phyloP scores from a whole-genome alignment of 2,329 filamentous ascomycete species.

The Verticillium dahliae region DNA sequence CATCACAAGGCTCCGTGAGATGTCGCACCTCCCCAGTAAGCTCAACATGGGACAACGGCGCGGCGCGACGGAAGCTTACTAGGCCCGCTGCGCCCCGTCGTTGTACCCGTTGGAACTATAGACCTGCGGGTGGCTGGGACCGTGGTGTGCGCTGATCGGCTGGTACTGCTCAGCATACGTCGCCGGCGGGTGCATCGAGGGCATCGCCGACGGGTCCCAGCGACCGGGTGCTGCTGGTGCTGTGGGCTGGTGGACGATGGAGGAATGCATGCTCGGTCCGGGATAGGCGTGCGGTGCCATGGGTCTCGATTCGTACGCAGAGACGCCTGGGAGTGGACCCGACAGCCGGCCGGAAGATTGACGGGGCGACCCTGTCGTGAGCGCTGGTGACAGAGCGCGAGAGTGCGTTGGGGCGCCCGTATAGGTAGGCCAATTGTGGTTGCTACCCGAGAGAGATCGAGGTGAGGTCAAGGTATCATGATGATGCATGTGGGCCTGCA shows the following conservation, averaged over 20 bases:
- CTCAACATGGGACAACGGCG: background rate
- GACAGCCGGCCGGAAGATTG: slow-evolving; percentile 9
- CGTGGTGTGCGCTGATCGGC: slow-evolving; percentile 28
- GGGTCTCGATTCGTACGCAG: slow-evolving; percentile 30
- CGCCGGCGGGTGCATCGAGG: slow-evolving; percentile 17
- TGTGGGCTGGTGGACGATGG: slow-evolving; percentile 18
- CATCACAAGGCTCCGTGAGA: background rate
- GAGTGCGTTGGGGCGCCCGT: slow-evolving; percentile 23
- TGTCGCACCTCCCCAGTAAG: background rate
- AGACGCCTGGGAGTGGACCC: slow-evolving; percentile 28
- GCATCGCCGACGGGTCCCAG: slow-evolving; percentile 28
- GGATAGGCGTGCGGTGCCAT: slow-evolving; percentile 27
- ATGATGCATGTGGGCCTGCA: slow-evolving; percentile 32
- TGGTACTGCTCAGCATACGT: slow-evolving; percentile 32
- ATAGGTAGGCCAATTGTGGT: slow-evolving; percentile 43
- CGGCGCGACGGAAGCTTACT: slow-evolving; percentile 11
- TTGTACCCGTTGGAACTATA: slow-evolving; percentile 35
- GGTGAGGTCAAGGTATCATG: slow-evolving; percentile 47
- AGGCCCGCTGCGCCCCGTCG: slow-evolving; percentile 35
- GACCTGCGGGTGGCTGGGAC: slow-evolving; percentile 26
- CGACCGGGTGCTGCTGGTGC: slow-evolving; percentile 13
- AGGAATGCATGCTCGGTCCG: slow-evolving; percentile 30
- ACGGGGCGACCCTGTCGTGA: slow-evolving; percentile 29
- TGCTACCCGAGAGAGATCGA: slow-evolving; percentile 41
- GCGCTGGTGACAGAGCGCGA: slow-evolving; percentile 37